Conservation (phyloP, 2,329 filamentous ascomycete species). For the Dendryphion nanum region DNA sequence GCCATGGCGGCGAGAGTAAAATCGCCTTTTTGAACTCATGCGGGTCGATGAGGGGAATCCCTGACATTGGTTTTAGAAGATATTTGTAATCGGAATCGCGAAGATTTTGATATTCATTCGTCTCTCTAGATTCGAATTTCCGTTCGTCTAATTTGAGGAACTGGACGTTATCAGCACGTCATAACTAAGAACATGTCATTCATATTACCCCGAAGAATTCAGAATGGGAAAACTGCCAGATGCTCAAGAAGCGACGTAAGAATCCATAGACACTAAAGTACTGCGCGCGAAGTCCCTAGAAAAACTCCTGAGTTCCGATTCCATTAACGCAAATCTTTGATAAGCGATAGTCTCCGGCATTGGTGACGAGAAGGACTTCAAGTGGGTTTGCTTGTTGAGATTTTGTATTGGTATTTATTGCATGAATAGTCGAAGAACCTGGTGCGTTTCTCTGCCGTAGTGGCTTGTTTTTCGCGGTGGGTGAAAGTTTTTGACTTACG, state of each 20-base stretch:
- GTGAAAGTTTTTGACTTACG: no score
- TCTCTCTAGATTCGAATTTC: not conserved
- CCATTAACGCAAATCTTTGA: slow-evolving; percentile 1
- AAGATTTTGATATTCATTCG: slow-evolving; percentile 4
- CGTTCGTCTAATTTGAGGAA: slow-evolving; percentile 7
- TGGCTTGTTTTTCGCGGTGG: no score
- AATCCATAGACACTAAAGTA: slow-evolving; percentile 2
- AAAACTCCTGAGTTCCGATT: slow-evolving; percentile 1
- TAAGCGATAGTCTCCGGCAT: not conserved
- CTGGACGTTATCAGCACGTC: slow-evolving; percentile 1
- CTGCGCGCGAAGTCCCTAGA: not conserved
- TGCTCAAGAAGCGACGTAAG: not conserved
- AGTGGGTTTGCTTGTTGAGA: no score
- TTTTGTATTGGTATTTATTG: no score
- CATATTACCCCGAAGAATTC: slow-evolving; percentile 8
- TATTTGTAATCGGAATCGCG: slow-evolving; percentile 4
- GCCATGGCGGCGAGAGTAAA: slow-evolving; percentile 1
- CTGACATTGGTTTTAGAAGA: not conserved
- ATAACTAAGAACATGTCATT: not conserved
- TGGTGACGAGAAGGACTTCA: slow-evolving; percentile 1
- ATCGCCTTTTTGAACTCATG: slow-evolving; percentile 10
- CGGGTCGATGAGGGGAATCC: slow-evolving; percentile 5
- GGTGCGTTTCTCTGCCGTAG: not conserved
- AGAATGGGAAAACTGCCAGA: slow-evolving; percentile 7
- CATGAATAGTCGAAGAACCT: not conserved